Base-by-base conservation (phyloP, 2,329 filamentous ascomycete genomes). In the Fonsecaea multimorphosa region DNA sequence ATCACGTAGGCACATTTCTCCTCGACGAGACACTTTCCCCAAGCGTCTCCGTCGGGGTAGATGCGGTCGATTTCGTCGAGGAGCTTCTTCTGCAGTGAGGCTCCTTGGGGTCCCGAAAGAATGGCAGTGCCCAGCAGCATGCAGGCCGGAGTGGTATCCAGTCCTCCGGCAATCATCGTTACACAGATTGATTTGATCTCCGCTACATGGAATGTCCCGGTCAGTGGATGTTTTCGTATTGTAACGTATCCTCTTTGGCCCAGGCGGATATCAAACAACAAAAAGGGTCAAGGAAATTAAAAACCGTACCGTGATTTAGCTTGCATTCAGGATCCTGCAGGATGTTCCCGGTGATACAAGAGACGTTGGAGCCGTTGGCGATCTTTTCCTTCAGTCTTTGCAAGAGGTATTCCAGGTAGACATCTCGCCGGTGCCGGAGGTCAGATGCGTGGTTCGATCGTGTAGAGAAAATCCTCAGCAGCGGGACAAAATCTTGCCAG, bases 401-500 rank as follows among this genome's bases (percentile, higher is more conserved):
- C 34, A 89, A 77, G 11, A 90, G 77, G 59, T 81, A 81, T 16
- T 83, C 82, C 78, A 89, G 78, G 67, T 90, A 90, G 56, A 83
- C 85, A 68, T 92, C 90, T 60, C 91, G 82, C 24, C 91, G 82
- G n/a, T 80, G 79, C 38, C 90, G 85, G 76, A 88, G 91, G 65
- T 87, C 85, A 4, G 84, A 78, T 0, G 91, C 89, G 55, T 86
- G 83, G 1, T 81, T 81, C 71, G 86, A 91, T 36, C 67, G 61
- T 68, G 83, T 84, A 32, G 82, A 85, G 1, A 87, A 84, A 69
- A 86, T 83, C 32, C 91, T 83, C 67, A 94, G 74, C 6, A 93
- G 72, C 0, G 91, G 91, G n/a, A 94, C 86, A 71, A 93, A 93
- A 73, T 95, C 91, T 73, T 92, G 89, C 86, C 90, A 91, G 75